Base-by-base conservation (phyloP, 2,329 filamentous ascomycete species). In the Cercospora sesami region DNA sequence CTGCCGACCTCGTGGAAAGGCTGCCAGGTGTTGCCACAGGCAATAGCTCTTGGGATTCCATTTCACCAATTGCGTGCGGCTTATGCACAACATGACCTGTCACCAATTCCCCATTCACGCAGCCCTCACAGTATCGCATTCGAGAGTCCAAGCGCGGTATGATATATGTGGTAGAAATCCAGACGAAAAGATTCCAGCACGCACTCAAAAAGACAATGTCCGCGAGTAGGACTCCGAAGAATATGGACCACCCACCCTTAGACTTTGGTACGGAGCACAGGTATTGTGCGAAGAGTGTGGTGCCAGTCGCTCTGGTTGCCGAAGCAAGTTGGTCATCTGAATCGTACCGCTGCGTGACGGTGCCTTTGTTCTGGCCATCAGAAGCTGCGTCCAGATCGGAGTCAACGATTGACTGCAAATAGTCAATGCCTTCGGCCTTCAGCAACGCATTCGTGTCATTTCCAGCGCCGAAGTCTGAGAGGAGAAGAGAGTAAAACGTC, bases 261-360 rank as follows among this genome's bases (percentile, higher is more conserved):
- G 61, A 48, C 33, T 67, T 67, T 7, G 65, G 65, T 6, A 67
- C 65, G n/a, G 65, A 67, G 48, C 65, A 67, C 48, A 67, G 36
- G 18, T 67, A 67, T 51, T 67, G 65, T 12, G 65, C 42, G 26
- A 63, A 67, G 8, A 65, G 63, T 14, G 63, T 65, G 21, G 57
- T 51, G 12, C 33, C 33, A 9, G 23, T 26, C 14, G 63, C 51
- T 21, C 16, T 60, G n/a, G 31, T 55, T 36, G 39, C 23, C n/a
- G 16, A 31, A 28, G 33, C 28, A 16, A 30, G 14, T 28, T 60
- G 33, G 9, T 60, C n/a, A 9, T 48, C 23, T 33, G 57, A 14
- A 10, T 65, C 57, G 30, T 60, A 65, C 2, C 30, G 42, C 12
- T 65, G 53, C 8, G 36, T 30, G 18, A 42, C 45, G 4, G 57